Evolutionary conservation across 257 asterid species (phyloP), one percentile per base, ranked within the genome.

Genomic region (Mentha longifolia): DNA sequence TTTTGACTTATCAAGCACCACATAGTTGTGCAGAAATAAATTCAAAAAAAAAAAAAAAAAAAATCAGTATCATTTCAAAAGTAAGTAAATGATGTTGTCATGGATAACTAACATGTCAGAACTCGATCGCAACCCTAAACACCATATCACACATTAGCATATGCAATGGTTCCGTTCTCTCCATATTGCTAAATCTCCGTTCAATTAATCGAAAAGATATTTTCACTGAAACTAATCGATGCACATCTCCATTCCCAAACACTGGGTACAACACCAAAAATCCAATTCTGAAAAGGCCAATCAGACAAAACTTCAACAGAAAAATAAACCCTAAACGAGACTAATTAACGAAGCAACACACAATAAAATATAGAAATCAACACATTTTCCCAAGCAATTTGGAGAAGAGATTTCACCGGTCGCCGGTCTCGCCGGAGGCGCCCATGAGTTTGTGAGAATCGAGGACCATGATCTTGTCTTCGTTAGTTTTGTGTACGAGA

Each of bases 401-500:
- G 64, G 47, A 28, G 41, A 25, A 25, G 68, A 65, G 68, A 47
- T 39, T 16, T 61, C 63, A 92, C 99, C 99, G 84, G 78, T 95
- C 98, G 28, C 99, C 99, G 2, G 95, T 81, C 89, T 95, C 99
- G 10, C 99, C 99, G 39, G 96, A 88, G 30, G 98, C 98, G 3
- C 99, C 99, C 96, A 95, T 77, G 57, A 95, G 94, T 59, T 95
- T 95, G 66, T 95, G 98, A 45, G 98, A 92, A 82, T 95, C 99
- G 4, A 95, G 86, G 61, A 86, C 62, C 99, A 95, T 92, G 80
- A 95, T 86, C 76, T 95, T 95, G 52, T 95, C 99, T 82, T 92
- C 99, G 79, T 92, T 81, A 0, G 96, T 86, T 85, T 95, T 95
- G 90, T 95, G 98, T 1, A 95, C 98, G 33, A 95, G 85, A 65